phyloP scores from a whole-genome alignment of 2,329 filamentous ascomycete genomes.

The Pseudogymnoascus sp. region DNA sequence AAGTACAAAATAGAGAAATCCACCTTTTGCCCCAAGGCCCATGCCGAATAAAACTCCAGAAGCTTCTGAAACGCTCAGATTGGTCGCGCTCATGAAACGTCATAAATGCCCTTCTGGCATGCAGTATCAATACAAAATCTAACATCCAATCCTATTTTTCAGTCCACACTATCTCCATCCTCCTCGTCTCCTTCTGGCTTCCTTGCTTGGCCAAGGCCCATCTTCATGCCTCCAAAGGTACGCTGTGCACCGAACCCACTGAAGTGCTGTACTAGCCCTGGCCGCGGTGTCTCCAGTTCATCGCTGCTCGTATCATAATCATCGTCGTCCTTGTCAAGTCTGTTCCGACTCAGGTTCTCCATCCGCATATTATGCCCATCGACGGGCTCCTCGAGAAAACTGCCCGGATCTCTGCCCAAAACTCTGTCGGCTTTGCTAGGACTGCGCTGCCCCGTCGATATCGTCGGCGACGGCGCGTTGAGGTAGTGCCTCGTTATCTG shows the following conservation, averaged over 20 bases:
- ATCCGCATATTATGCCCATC: constrained; percentile 21
- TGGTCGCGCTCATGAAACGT: not conserved
- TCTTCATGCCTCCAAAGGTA: constrained; percentile 5
- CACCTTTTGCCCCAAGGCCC: not conserved
- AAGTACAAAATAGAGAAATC: not conserved
- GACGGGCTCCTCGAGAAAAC: constrained; percentile 13
- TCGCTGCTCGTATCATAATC: constrained; percentile 26
- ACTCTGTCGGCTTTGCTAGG: constrained; percentile 28
- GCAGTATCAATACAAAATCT: constrained; percentile 2
- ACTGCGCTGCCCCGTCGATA: not conserved
- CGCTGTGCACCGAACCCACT: constrained; percentile 6
- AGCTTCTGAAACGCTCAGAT: not conserved
- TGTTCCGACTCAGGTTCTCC: constrained; percentile 17
- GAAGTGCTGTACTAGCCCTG: not conserved
- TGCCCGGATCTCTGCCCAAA: constrained; percentile 25
- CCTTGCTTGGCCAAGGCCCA: not conserved
- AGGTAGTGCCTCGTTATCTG: constrained; percentile 10
- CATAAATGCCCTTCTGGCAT: not conserved
- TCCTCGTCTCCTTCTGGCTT: not conserved
- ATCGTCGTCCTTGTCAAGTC: constrained; percentile 17
- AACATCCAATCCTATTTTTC: not conserved
- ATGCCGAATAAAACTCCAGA: constrained; percentile 4
- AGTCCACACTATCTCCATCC: constrained; percentile 5
- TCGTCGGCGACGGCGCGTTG: constrained; percentile 11
- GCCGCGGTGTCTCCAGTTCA: constrained; percentile 18